Base-by-base conservation (phyloP, 345 rosid species). In the Rhodomyrtus tomentosa region DNA sequence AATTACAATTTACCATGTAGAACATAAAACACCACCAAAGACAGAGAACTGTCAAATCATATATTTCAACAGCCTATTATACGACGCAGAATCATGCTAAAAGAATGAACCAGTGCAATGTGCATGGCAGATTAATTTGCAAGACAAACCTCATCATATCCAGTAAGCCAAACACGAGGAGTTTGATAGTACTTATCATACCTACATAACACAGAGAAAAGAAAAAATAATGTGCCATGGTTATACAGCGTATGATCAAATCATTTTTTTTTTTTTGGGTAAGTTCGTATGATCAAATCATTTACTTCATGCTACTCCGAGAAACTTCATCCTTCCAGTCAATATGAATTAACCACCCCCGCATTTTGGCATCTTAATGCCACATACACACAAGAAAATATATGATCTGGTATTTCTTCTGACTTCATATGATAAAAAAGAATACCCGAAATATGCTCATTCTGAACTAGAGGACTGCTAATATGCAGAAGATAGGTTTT, bases 81-180 rank as follows among this genome's bases (percentile, higher is more conserved):
- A 74, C 24, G 5, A 42, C 36, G 58, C 54, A 76, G 52, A 38
- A 54, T 55, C 6, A 55, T 50, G 12, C 83, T 49, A 27, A 45
- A 55, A 76, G 13, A 42, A 29, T 38, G 18, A 56, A 72, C 40
- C 85, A 42, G 22, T 25, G 58, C 54, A 68, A 55, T 32, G 55
- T 9, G n/a, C 20, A 51, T 2, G 58, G 24, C 20, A 53, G 27
- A 85, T 14, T 49, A 45, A 73, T 49, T 29, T 56, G 5, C 56
- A 32, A 16, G 27, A 86, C 92, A 81, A 52, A 94, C 99, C 96
- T 95, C 98, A 83, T 95, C 98, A 87, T 96, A 94, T 85, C 98
- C 98, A 85, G 98, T 95, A 84, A 95, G 93, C 96, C 96, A 96
- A 73, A 96, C 98, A 82, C 98, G 95, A 58, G 98, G 98, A 83